phyloP scores from a whole-genome alignment of 2,329 filamentous ascomycete species.

The Colletotrichum sp. region DNA sequence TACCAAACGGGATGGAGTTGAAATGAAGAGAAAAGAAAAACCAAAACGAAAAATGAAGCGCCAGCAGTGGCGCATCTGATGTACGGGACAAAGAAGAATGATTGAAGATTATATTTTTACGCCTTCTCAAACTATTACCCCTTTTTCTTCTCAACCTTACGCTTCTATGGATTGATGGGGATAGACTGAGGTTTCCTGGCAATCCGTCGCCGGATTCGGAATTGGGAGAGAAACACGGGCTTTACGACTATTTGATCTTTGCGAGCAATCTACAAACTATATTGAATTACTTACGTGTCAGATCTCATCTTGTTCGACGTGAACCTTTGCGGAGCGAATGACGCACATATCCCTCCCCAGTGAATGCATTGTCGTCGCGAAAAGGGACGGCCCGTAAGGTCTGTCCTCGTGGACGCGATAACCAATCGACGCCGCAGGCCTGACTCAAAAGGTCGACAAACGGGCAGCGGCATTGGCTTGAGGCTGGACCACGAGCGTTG shows the following conservation, averaged over 20 bases:
- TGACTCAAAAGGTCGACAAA: background rate
- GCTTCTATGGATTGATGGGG: slow-evolving; percentile 29
- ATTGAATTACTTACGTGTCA: background rate
- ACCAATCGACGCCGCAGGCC: background rate
- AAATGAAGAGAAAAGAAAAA: slow-evolving; percentile 22
- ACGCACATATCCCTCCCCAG: background rate
- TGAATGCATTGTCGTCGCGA: background rate
- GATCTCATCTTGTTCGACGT: no score
- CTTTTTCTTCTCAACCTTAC: slow-evolving; percentile 13
- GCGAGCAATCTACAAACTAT: background rate
- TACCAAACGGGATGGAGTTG: slow-evolving; percentile 25
- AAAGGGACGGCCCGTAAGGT: background rate
- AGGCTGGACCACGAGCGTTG: background rate
- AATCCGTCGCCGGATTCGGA: slow-evolving; percentile 50
- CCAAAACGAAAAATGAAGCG: slow-evolving; percentile 21
- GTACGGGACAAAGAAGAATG: slow-evolving; percentile 29
- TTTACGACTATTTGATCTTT: background rate
- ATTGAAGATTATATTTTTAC: slow-evolving; percentile 19
- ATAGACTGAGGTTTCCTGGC: slow-evolving; percentile 41
- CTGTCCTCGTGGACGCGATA: background rate
- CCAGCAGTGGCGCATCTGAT: slow-evolving; percentile 1
- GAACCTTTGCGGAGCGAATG: background rate
- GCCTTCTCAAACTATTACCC: background rate
- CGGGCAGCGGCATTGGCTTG: background rate
- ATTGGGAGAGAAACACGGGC: slow-evolving; percentile 25